Percentiles rank a stretch among this genome's conserved stretches.
Conservation (phyloP, 345 rosid genomes). For the Nephelium lappaceum region DNA sequence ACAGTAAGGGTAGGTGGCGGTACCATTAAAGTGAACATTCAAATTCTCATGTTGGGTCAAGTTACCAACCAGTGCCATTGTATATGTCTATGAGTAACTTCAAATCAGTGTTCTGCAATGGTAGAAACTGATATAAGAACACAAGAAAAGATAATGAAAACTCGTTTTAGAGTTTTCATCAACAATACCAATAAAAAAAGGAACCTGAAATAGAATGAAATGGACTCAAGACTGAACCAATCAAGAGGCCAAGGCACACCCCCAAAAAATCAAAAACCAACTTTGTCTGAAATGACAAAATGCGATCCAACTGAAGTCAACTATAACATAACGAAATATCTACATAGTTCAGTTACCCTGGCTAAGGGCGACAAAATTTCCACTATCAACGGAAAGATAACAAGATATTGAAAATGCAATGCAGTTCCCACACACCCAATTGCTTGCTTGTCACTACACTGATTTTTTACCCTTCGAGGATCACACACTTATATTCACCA, state of each 20-base stretch:
- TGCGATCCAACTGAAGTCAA: no score
- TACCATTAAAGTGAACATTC: constrained; percentile 36
- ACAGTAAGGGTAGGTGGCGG: background rate
- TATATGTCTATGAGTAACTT: background rate
- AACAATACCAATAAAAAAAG: background rate
- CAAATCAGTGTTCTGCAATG: constrained; percentile 20
- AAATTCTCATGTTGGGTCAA: constrained; percentile 48
- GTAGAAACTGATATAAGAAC: background rate
- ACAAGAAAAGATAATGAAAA: background rate
- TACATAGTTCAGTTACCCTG: no score
- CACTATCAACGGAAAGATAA: no score
- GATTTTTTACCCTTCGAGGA: no score
- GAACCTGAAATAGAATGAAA: background rate
- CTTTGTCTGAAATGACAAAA: background rate
- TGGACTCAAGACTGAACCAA: background rate
- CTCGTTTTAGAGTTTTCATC: background rate
- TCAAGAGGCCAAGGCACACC: background rate
- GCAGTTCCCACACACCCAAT: no score
- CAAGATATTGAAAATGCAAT: no score
- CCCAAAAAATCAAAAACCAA: background rate
- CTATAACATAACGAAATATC: no score
- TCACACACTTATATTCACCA: no score
- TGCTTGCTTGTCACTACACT: no score
- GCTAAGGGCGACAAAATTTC: no score
- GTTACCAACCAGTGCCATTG: constrained; percentile 43